phyloP scores from a whole-genome alignment of 164 flowering plant species.

The Warburgia ugandensis region DNA sequence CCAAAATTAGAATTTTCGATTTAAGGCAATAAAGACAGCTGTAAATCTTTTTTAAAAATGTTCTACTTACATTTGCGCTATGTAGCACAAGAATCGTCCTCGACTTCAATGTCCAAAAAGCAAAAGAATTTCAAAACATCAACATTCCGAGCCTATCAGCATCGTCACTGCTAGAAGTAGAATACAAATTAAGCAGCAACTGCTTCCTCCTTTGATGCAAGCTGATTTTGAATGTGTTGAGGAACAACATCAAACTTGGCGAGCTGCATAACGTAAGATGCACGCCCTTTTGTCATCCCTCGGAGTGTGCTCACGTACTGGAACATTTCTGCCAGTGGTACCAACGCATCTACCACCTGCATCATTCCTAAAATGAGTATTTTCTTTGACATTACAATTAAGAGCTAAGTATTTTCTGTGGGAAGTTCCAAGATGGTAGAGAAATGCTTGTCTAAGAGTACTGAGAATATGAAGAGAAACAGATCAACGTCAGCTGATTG shows the following conservation, averaged over 20 bases:
- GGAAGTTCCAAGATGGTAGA: no score
- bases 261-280: conserved; percentile 91
- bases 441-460: no score
- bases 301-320: conserved; percentile 89
- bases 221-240: conserved; percentile 87
- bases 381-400: no score
- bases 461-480: no score
- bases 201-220: conserved; percentile 61
- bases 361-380: conserved; percentile 2
- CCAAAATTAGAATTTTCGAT: not conserved
- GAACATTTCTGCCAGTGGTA: conserved; percentile 96
- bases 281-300: conserved; percentile 96
- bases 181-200: conserved; percentile 53
- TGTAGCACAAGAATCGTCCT: conserved; percentile 1
- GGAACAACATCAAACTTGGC: conserved; percentile 94
- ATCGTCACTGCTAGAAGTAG: not conserved
- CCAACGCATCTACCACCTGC: conserved; percentile 88
- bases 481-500: no score
- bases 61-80: conserved; percentile 9
- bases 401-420: no score
- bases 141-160: not conserved
- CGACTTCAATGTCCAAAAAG: conserved; percentile 9
- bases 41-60: not conserved
- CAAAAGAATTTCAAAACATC: not conserved
- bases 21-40: not conserved